Evolutionary conservation across 2,329 filamentous ascomycete genomes (phyloP), one percentile per base, ranked within the genome.

Genomic region (Byssochlamys sp.): DNA sequence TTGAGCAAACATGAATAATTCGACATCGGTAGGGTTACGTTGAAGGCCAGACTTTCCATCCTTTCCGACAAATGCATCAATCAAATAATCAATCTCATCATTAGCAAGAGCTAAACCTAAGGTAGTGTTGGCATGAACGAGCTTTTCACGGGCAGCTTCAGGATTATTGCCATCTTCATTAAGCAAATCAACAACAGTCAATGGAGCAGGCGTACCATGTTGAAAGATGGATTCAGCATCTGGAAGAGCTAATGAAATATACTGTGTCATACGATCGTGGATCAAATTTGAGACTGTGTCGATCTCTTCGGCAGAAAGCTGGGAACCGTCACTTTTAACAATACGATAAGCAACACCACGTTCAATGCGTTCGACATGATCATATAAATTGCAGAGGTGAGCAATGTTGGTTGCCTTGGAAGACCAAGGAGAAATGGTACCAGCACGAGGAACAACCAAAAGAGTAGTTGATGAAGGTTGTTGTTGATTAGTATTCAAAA

Each of bases 1-100:
- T 75, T 99, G 94, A 14, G 92, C 92, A 73, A 97, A 99, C 94
- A 97, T 97, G 80, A 97, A 97, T 24, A 97, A 81, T 76, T 99
- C 94, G 50, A 97, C 89, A 71, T 97, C 94, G 60, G 91, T 87
- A 0, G 90, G 90, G 53, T 86, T 77, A 60, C 80, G 72, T n/a
- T n/a, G n/a, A n/a, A n/a, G n/a, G n/a, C n/a, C n/a, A 10, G 80
- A 80, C 54, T 84, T 77, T 54, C 78, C 73, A 2, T 81, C 80
- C 29, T 85, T 81, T 39, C 84, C 78, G 4, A 84, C 84, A 74
- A 90, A 94, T 50, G 87, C 86, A 64, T 91, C 85, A n/a, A 96
- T 89, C 45, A 99, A 81, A 69, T 99, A 97, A 59, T 95, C 86
- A 72, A 97, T 95, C 72, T 99, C 91, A 7, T 87, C 86, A 58